Conservation (phyloP, 1,284 basidiomycete species). For the Boletus albobrunnescens region DNA sequence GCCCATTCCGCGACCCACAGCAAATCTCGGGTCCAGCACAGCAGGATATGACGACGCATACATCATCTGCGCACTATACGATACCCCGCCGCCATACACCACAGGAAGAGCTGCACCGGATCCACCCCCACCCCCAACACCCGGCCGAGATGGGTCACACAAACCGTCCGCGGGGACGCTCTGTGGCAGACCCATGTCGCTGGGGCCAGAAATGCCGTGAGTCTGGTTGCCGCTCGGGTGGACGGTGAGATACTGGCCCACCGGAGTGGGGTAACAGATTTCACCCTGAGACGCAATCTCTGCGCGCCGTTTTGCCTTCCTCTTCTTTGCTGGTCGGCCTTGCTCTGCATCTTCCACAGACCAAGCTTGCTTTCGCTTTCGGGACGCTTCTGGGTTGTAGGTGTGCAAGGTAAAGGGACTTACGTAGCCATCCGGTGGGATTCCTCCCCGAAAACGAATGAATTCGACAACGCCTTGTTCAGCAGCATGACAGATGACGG, state of each 20-base stretch:
- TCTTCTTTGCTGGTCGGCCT: constrained; percentile 17
- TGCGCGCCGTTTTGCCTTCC: constrained; percentile 17
- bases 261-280: not conserved
- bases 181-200: constrained; percentile 20
- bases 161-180: constrained; percentile 7
- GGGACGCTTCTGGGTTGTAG: constrained; percentile 18
- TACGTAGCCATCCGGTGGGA: constrained; percentile 37
- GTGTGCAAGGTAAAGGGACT: constrained; percentile 24
- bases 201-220: constrained; percentile 17
- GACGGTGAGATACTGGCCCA: not conserved
- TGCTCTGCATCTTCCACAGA: constrained; percentile 14
- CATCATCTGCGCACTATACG: constrained; percentile 1
- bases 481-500: constrained; percentile 48
- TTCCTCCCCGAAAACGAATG: constrained; percentile 45
- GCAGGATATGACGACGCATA: constrained; percentile 11
- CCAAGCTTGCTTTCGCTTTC: constrained; percentile 22
- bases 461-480: constrained; percentile 55
- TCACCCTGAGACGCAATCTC: not conserved
- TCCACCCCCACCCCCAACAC: constrained; percentile 17
- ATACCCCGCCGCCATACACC: not conserved
- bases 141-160: constrained; percentile 21
- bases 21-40: constrained; percentile 13
- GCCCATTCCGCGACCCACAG: not conserved
- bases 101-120: constrained; percentile 15
- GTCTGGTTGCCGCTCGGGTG: constrained; percentile 12